A percentile compares a stretch with the other conserved stretches of the same genome.
Evolutionary conservation across 441 rosid genomes (phyloP).

Genomic region (Aquilaria agallochum): DNA sequence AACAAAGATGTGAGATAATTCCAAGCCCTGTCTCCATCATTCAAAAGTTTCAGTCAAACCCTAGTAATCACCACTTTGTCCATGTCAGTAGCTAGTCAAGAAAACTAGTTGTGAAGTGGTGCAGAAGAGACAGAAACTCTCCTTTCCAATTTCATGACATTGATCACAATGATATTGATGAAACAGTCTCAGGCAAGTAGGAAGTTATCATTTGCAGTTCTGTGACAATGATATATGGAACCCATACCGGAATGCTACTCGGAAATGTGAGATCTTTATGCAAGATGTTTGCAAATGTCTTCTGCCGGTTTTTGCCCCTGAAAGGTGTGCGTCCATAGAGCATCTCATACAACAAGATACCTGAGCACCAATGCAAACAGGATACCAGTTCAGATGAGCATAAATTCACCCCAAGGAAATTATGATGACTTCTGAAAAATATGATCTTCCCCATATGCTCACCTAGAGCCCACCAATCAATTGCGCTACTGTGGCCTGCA

Average conservation of each 20-base stretch:
- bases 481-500: slow-evolving; percentile 82
- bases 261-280: slow-evolving; percentile 97
- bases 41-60: too few relatives aligned
- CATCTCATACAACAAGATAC: slow-evolving; percentile 94
- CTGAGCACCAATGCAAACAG: slow-evolving; percentile 26
- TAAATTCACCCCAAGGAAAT: background rate
- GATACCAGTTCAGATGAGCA: slow-evolving; percentile 3
- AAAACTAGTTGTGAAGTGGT: too few relatives aligned
- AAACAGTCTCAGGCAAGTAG: background rate
- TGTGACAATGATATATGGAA: background rate
- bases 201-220: background rate
- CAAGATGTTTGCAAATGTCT: slow-evolving; percentile 91
- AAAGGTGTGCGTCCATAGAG: slow-evolving; percentile 96
- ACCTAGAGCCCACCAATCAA: slow-evolving; percentile 99
- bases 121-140: too few relatives aligned
- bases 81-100: too few relatives aligned
- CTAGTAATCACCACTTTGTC: too few relatives aligned
- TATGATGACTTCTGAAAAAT: background rate
- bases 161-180: background rate
- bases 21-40: too few relatives aligned
- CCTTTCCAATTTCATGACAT: too few relatives aligned
- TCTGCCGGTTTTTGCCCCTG: slow-evolving; percentile 97
- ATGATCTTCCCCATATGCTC: slow-evolving; percentile 17
- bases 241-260: slow-evolving; percentile 83
- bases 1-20: too few relatives aligned